Conservation (phyloP, 2,329 filamentous ascomycete species). For the Malbranchea zuffiana region DNA sequence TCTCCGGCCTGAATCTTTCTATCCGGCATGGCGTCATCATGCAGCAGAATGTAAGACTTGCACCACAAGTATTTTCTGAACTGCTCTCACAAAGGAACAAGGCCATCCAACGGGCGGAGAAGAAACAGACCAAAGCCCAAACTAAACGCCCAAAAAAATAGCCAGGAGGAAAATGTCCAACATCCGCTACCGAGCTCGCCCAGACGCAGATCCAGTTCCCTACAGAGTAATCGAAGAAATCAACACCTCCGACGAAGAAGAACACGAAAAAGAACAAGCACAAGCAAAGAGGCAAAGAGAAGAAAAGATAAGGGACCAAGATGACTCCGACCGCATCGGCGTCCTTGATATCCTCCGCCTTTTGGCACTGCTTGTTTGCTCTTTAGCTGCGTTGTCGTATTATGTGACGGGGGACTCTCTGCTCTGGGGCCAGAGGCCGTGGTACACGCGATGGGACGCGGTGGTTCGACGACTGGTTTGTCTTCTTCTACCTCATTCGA, state of each 20-base stretch:
- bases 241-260: slow-evolving; percentile 1
- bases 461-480: slow-evolving; percentile 54
- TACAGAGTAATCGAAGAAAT: slow-evolving; percentile 2
- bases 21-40: no score
- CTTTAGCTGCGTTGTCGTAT: slow-evolving; percentile 53
- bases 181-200: not conserved
- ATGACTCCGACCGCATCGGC: slow-evolving; percentile 11
- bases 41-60: no score
- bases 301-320: slow-evolving; percentile 3
- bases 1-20: no score
- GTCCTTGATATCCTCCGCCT: slow-evolving; percentile 15
- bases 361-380: slow-evolving; percentile 9
- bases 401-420: slow-evolving; percentile 61
- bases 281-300: slow-evolving; percentile 5
- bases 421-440: slow-evolving; percentile 56
- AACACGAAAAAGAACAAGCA: slow-evolving; percentile 7
- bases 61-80: no score
- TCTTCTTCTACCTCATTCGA: slow-evolving; percentile 10
- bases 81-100: no score
- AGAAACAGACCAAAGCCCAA: no score
- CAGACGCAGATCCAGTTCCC: no score
- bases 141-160: no score
- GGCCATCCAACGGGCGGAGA: no score
- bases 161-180: slow-evolving; percentile 5
- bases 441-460: slow-evolving; percentile 47